Evolutionary conservation across 768 basidiomycete species (phyloP).

Genomic region (Gymnopilus dilepis): DNA sequence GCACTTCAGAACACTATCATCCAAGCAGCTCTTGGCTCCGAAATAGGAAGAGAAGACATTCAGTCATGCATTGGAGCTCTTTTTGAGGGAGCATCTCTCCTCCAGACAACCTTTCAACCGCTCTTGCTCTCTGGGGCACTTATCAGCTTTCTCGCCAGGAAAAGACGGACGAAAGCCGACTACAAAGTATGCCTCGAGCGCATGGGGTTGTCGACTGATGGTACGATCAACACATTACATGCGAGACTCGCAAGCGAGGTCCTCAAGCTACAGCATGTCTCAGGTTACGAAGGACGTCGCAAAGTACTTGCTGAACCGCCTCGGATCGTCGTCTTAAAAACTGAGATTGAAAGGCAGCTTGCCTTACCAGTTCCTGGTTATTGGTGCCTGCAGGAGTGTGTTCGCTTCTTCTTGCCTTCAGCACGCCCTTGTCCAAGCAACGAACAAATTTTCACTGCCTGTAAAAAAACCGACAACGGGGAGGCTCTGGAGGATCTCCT

Average conservation of each 20-base stretch:
- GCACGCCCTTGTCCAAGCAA: constrained; percentile 39
- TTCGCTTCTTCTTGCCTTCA: constrained; percentile 31
- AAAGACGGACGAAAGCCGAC: constrained; percentile 38
- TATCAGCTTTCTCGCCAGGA: constrained; percentile 45
- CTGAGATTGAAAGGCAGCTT: constrained; percentile 47
- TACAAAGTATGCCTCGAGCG: constrained; percentile 45
- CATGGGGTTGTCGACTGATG: constrained; percentile 42
- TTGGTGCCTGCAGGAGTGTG: constrained; percentile 52
- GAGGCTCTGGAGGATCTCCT: constrained; percentile 33
- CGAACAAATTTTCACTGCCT: constrained; percentile 42
- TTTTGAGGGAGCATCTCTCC: constrained; percentile 49
- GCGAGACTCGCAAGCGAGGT: constrained; percentile 42
- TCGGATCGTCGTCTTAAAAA: constrained; percentile 48
- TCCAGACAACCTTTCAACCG: constrained; percentile 55
- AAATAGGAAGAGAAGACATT: constrained; percentile 36
- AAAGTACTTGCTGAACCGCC: constrained; percentile 49
- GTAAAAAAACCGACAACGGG: constrained; percentile 25
- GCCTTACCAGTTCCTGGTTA: constrained; percentile 55
- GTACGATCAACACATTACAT: constrained; percentile 42
- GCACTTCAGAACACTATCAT: constrained; percentile 49
- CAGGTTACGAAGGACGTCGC: constrained; percentile 28
- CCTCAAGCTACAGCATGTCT: constrained; percentile 36
- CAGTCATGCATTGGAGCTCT: constrained; percentile 56
- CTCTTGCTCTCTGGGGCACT: constrained; percentile 50
- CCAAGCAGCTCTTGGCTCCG: constrained; percentile 42